These are phyloP conservation scores for Neofusicoccum umdonicola DNA, from an alignment of 2,329 filamentous ascomycete genomes.

Conservation along the genomic window DNA sequence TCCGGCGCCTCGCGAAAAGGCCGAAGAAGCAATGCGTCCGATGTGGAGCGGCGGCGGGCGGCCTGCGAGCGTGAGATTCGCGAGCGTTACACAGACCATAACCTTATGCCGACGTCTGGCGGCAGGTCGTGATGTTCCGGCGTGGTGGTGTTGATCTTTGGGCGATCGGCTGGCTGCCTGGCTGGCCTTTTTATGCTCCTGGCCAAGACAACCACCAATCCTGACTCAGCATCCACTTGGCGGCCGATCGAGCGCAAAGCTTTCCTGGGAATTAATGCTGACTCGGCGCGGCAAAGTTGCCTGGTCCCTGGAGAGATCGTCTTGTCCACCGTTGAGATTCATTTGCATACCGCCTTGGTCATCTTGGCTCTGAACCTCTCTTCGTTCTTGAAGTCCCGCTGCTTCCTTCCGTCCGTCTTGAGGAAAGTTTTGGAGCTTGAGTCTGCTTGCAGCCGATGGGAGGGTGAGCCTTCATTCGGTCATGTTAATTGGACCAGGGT, in stretches of 20 bases:
- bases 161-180: too few species aligned
- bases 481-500: too few species aligned
- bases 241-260: neutral
- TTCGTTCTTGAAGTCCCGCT: neutral
- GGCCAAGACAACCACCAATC: too few species aligned
- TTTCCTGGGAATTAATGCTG: neutral
- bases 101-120: neutral
- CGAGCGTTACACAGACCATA: conserved; percentile 6
- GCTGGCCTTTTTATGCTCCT: too few species aligned
- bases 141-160: neutral
- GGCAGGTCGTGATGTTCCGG: neutral
- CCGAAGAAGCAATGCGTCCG: neutral
- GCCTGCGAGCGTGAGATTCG: neutral
- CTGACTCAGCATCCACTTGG: neutral
- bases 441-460: too few species aligned
- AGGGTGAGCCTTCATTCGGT: too few species aligned
- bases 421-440: too few species aligned
- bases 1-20: too few species aligned
- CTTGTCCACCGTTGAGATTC: neutral
- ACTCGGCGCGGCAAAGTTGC: neutral
- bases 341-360: neutral
- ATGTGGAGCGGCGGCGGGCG: neutral
- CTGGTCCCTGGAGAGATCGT: neutral
- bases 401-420: too few species aligned
- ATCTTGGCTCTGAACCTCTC: neutral